Conservation (phyloP, 495 filamentous ascomycete species). For the Pyrenopolyporus hunteri region DNA sequence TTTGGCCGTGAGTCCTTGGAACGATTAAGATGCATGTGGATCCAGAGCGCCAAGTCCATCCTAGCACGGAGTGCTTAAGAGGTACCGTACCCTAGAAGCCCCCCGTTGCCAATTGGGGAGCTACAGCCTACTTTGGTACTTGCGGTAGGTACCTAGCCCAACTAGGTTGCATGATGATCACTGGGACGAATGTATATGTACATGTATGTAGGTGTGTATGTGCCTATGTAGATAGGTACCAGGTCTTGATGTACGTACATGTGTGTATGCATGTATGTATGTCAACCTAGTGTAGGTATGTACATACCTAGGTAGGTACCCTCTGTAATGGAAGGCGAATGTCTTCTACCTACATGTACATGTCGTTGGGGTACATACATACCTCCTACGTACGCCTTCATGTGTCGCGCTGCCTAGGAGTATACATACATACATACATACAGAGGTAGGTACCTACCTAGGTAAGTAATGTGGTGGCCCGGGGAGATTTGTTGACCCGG, state of each 20-base stretch:
- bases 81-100: conserved; percentile 5
- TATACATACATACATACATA: too few species aligned
- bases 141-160: conserved; percentile 1
- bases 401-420: too few species aligned
- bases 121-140: conserved; percentile 7
- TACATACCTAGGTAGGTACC: too few species aligned
- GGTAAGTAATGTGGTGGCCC: too few species aligned
- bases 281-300: not conserved
- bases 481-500: too few species aligned
- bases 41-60: conserved; percentile 31
- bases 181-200: not conserved
- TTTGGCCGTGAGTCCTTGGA: conserved; percentile 38
- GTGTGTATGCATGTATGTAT: too few species aligned
- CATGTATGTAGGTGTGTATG: not conserved
- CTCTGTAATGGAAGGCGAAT: too few species aligned
- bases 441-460: too few species aligned
- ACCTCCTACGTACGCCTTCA: too few species aligned
- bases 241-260: not conserved
- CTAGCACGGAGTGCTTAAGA: conserved; percentile 26
- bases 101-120: conserved; percentile 17
- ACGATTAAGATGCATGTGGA: conserved; percentile 39
- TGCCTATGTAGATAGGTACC: not conserved
- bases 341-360: too few species aligned
- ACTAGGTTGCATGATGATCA: not conserved
- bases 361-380: too few species aligned